These are phyloP conservation scores for Pyrrhoderma lamaoense DNA, from an alignment of 1,284 basidiomycete species.

Conservation along the genomic window DNA sequence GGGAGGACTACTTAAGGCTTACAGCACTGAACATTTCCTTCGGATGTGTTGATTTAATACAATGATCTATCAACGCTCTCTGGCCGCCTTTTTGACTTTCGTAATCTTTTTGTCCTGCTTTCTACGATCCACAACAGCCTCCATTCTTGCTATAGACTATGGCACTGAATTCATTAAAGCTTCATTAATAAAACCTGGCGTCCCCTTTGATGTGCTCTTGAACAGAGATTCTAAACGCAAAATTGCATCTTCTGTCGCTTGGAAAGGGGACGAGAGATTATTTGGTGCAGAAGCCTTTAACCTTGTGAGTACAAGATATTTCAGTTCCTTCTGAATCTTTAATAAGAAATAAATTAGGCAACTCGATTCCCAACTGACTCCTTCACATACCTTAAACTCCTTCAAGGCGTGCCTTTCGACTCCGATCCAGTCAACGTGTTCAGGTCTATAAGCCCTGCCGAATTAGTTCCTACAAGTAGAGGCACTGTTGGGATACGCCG, in stretches of 20 bases:
- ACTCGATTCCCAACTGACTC: slow-evolving; percentile 86
- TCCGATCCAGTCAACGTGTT: slow-evolving; percentile 58
- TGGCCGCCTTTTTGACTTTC: no score
- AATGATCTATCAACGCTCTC: no score
- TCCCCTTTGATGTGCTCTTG: slow-evolving; percentile 93
- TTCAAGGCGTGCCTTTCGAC: slow-evolving; percentile 71
- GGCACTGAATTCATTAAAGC: slow-evolving; percentile 95
- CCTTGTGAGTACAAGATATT: slow-evolving; percentile 51
- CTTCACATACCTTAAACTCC: slow-evolving; percentile 80
- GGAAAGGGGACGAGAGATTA: slow-evolving; percentile 82
- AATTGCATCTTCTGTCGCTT: slow-evolving; percentile 82
- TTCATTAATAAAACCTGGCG: slow-evolving; percentile 91
- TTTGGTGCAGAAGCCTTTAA: slow-evolving; percentile 87
- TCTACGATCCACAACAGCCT: slow-evolving; percentile 3
- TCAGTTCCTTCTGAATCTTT: slow-evolving; percentile 4
- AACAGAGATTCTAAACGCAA: slow-evolving; percentile 97
- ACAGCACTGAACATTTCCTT: no score
- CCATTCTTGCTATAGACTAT: slow-evolving; percentile 91
- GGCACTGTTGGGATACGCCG: slow-evolving; percentile 52
- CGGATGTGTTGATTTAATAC: no score
- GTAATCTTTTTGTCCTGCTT: no score
- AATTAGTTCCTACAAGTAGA: slow-evolving; percentile 50
- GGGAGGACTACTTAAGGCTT: no score
- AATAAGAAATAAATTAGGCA: slow-evolving; percentile 52
- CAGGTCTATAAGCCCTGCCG: slow-evolving; percentile 56